These are phyloP conservation scores for Aspergillus sp. DNA, from an alignment of 2,329 filamentous ascomycete genomes.

Conservation along the genomic window DNA sequence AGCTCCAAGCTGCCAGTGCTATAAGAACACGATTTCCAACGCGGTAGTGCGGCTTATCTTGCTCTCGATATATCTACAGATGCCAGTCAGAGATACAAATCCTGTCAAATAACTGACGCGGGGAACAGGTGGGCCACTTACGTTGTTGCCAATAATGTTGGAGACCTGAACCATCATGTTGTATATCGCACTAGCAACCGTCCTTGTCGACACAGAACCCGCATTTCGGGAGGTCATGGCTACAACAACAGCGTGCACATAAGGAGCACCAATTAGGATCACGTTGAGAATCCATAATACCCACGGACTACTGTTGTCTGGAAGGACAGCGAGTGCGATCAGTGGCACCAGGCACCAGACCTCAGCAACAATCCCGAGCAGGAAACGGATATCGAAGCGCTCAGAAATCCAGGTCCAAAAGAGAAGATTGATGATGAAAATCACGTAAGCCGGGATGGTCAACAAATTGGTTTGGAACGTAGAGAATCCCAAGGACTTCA, in stretches of 20 bases:
- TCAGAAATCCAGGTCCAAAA: conserved; percentile 56
- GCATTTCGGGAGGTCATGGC: conserved; percentile 47
- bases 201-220: conserved; percentile 43
- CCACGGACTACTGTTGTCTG: conserved; percentile 52
- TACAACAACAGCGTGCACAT: conserved; percentile 58
- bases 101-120: not conserved
- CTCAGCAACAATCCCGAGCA: conserved; percentile 55
- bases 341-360: conserved; percentile 55
- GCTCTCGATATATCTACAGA: conserved; percentile 55
- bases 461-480: conserved; percentile 64
- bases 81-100: conserved; percentile 1
- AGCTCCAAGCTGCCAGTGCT: conserved; percentile 50
- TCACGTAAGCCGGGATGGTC: conserved; percentile 57
- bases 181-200: conserved; percentile 46
- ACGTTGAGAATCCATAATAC: conserved; percentile 52
- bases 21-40: conserved; percentile 59
- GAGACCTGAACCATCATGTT: conserved; percentile 48
- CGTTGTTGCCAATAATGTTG: conserved; percentile 42
- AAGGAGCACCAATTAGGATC: conserved; percentile 57
- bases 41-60: conserved; percentile 59
- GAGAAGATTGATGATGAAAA: conserved; percentile 60
- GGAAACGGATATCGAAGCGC: conserved; percentile 54
- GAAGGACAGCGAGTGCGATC: conserved; percentile 52
- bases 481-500: conserved; percentile 56
- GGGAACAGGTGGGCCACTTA: conserved; percentile 19